Conservation (phyloP, 805 yeast genomes). For the Wickerhamomyces silvicola region DNA sequence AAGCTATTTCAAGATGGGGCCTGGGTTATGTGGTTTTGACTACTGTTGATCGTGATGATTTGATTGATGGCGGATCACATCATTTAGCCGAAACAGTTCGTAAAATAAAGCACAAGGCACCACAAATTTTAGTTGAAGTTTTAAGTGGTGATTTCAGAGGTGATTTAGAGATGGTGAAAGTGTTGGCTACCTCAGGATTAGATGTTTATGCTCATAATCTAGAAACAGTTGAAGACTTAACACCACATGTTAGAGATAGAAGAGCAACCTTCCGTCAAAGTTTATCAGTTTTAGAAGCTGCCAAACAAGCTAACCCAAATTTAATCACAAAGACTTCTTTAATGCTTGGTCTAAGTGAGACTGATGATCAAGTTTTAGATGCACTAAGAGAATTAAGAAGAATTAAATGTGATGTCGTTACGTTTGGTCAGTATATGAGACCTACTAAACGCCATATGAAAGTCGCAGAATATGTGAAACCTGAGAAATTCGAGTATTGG, state of each 20-base stretch:
- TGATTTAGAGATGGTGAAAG: constrained; percentile 69
- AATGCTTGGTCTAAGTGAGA: constrained; percentile 96
- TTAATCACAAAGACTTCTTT: constrained; percentile 88
- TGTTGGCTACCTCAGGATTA: constrained; percentile 77
- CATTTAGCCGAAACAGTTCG: constrained; percentile 86
- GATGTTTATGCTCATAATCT: constrained; percentile 97
- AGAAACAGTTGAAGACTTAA: constrained; percentile 92
- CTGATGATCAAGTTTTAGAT: constrained; percentile 79
- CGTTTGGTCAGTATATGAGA: constrained; percentile 98
- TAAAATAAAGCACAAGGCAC: constrained; percentile 80
- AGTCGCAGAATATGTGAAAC: constrained; percentile 90
- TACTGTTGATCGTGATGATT: constrained; percentile 95
- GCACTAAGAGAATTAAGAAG: constrained; percentile 72
- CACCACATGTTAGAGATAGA: constrained; percentile 94
- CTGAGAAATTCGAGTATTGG: constrained; percentile 95
- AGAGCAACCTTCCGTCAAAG: constrained; percentile 94
- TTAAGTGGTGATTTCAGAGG: constrained; percentile 95
- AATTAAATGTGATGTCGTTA: constrained; percentile 83
- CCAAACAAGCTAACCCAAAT: constrained; percentile 69
- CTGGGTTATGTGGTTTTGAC: constrained; percentile 95
- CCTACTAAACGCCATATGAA: constrained; percentile 99
- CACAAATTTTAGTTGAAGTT: constrained; percentile 88
- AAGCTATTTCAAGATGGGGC: constrained; percentile 96
- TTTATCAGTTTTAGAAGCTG: constrained; percentile 66
- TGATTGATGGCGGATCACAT: constrained; percentile 86